phyloP scores from a whole-genome alignment of 306 rosid species.

The Medicago arabica region DNA sequence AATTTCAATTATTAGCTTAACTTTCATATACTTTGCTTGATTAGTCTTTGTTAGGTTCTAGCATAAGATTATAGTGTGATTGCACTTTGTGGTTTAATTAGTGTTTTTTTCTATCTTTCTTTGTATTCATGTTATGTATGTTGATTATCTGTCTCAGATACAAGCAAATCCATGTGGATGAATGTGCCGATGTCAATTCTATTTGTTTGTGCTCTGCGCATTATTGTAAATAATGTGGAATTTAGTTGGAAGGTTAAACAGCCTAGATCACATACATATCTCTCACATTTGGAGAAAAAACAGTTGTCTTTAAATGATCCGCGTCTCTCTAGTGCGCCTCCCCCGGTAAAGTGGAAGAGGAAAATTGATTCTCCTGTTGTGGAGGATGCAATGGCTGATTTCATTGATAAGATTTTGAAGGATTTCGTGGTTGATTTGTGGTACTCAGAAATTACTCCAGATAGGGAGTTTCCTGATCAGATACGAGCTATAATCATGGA shows the following conservation, averaged over 20 bases:
- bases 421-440: constrained; percentile 90
- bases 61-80: background rate
- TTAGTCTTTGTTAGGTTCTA: too few relatives aligned
- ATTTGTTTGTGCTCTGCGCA: constrained; percentile 68
- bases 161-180: constrained; percentile 98
- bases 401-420: constrained; percentile 79
- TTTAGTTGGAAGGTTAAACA: constrained; percentile 74
- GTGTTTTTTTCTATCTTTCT: background rate
- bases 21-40: too few relatives aligned
- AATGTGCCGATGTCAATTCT: constrained; percentile 83
- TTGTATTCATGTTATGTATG: constrained; percentile 7
- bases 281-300: constrained; percentile 87
- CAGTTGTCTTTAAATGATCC: constrained; percentile 80
- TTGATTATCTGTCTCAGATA: constrained; percentile 57
- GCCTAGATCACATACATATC: constrained; percentile 60
- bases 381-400: constrained; percentile 80
- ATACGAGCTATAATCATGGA: constrained; percentile 82
- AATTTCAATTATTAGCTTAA: too few relatives aligned
- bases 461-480: constrained; percentile 84
- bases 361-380: constrained; percentile 80
- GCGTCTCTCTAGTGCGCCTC: constrained; percentile 60
- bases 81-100: background rate
- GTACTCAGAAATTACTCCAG: constrained; percentile 85
- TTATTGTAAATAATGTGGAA: constrained; percentile 72
- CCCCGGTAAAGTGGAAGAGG: constrained; percentile 78